A percentile compares a stretch with the other conserved stretches of the same genome.
phyloP scores from a whole-genome alignment of 257 asterid genomes.

The Nemophila menziesii region DNA sequence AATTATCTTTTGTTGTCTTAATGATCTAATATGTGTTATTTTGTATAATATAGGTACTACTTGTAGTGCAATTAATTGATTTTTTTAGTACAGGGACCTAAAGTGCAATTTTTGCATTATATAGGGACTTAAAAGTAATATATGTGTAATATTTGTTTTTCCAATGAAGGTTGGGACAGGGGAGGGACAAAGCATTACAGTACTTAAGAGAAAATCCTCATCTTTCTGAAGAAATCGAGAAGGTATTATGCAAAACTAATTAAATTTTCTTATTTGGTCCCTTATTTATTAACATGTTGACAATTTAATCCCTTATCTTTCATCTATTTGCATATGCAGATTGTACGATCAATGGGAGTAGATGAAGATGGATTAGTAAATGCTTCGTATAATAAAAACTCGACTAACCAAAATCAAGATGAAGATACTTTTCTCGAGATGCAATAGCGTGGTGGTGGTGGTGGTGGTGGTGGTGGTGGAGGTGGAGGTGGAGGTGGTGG shows the following conservation, averaged over 20 bases:
- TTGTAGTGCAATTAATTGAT: too few relatives aligned
- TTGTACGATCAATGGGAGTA: conserved; percentile 46
- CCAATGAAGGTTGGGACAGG: conserved; percentile 76
- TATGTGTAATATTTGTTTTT: too few relatives aligned
- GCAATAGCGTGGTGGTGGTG: conserved; percentile 25
- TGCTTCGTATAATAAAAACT: conserved; percentile 23
- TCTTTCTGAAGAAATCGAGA: conserved; percentile 75
- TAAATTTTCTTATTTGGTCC: neutral
- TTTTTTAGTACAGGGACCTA: too few relatives aligned
- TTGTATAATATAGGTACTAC: too few relatives aligned
- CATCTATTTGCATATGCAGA: conserved; percentile 34
- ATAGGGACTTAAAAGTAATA: too few relatives aligned
- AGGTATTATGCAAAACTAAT: too few relatives aligned
- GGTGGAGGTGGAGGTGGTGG: too few relatives aligned
- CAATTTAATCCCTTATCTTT: neutral
- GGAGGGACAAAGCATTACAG: conserved; percentile 89
- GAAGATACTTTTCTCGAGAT: conserved; percentile 41
- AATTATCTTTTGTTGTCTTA: too few relatives aligned
- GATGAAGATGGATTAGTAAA: conserved; percentile 48
- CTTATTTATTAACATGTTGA: neutral
- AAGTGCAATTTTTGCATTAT: too few relatives aligned
- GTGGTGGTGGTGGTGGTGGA: too few relatives aligned
- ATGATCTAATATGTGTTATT: too few relatives aligned
- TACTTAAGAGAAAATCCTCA: conserved; percentile 64
- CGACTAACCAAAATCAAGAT: conserved; percentile 32